These are phyloP conservation scores for Penicillium angulare DNA, from an alignment of 495 filamentous ascomycete species.

Conservation along the genomic window DNA sequence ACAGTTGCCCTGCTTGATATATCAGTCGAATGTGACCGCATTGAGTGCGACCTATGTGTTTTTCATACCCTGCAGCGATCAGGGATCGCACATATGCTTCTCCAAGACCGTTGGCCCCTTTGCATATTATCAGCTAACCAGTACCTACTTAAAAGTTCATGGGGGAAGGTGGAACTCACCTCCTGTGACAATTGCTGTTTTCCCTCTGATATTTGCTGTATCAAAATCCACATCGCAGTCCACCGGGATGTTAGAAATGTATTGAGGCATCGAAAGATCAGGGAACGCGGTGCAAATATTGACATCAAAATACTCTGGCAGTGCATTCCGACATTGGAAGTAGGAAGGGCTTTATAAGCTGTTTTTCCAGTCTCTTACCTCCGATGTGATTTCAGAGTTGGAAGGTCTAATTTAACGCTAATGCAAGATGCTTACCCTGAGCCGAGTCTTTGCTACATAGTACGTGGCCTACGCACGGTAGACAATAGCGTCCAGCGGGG, in stretches of 20 bases:
- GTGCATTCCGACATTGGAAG: no score
- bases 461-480: no score
- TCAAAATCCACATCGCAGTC: conserved; percentile 3
- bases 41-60: no score
- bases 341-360: no score
- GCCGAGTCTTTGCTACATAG: no score
- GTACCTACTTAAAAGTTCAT: neutral
- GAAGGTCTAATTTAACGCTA: neutral
- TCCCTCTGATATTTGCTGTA: neutral
- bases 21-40: no score
- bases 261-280: no score
- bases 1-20: conserved; percentile 8
- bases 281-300: no score
- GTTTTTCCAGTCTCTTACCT: no score
- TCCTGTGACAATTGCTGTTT: conserved; percentile 13
- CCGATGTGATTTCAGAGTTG: neutral
- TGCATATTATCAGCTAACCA: neutral
- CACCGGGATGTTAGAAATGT: neutral
- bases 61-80: conserved; percentile 15
- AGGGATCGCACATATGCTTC: conserved; percentile 25
- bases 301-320: no score
- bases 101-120: conserved; percentile 22
- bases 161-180: neutral
- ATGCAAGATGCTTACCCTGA: conserved; percentile 2
- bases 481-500: no score